These are phyloP conservation scores for Heterobasidion occidentale DNA, from an alignment of 1,284 basidiomycete species.

Conservation along the genomic window DNA sequence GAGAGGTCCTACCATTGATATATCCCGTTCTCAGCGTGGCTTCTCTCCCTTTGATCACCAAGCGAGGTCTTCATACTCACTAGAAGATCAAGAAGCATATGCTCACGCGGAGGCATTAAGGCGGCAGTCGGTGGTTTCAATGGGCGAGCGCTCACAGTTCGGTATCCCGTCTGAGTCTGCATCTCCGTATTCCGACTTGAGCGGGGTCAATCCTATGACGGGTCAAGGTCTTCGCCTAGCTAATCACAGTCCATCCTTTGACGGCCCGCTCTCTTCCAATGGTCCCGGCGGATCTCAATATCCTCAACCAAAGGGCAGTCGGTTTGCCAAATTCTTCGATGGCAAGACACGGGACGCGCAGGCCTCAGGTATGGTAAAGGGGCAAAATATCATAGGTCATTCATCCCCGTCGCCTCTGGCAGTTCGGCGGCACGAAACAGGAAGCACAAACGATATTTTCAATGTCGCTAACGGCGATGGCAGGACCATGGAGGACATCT, in stretches of 20 bases:
- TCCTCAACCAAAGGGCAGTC: slow-evolving; percentile 57
- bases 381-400: slow-evolving; percentile 28
- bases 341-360: slow-evolving; percentile 48
- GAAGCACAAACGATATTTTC: slow-evolving; percentile 22
- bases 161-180: slow-evolving; percentile 28
- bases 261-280: slow-evolving; percentile 12
- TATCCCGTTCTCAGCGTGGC: slow-evolving; percentile 7
- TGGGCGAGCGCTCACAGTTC: slow-evolving; percentile 19
- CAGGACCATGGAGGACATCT: slow-evolving; percentile 66
- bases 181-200: slow-evolving; percentile 18
- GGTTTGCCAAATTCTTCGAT: slow-evolving; percentile 79
- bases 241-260: slow-evolving; percentile 13
- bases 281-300: slow-evolving; percentile 22
- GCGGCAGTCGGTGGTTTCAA: slow-evolving; percentile 10
- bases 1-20: neutral
- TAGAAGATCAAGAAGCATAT: slow-evolving; percentile 5
- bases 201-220: slow-evolving; percentile 8
- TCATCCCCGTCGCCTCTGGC: slow-evolving; percentile 35
- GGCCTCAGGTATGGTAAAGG: slow-evolving; percentile 25
- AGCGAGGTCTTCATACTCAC: slow-evolving; percentile 2
- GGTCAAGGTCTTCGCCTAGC: slow-evolving; percentile 13
- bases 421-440: slow-evolving; percentile 34
- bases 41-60: slow-evolving; percentile 9
- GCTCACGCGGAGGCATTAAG: slow-evolving; percentile 7
- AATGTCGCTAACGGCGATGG: slow-evolving; percentile 32